Conservation (phyloP, 192 early-diverging fungal species). For the Entomortierella chlamydospora region DNA sequence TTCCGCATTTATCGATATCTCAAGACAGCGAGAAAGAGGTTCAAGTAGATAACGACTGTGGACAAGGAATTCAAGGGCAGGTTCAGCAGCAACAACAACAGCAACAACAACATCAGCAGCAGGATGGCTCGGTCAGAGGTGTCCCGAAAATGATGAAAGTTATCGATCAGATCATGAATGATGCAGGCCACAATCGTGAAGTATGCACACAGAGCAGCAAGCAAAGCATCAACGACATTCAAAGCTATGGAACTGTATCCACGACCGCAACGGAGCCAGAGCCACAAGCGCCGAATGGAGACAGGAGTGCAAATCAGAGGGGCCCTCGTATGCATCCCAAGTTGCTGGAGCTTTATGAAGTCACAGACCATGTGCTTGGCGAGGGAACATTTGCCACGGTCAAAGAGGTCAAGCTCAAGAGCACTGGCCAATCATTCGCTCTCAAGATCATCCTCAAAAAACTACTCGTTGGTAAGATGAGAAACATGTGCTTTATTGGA, state of each 20-base stretch:
- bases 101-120: neutral
- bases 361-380: conserved; percentile 62
- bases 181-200: neutral
- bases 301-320: neutral
- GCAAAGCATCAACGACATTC: neutral
- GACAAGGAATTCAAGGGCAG: neutral
- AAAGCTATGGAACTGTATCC: neutral
- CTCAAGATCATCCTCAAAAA: conserved; percentile 82
- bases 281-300: neutral
- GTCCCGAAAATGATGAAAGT: conserved; percentile 24
- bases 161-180: conserved; percentile 10
- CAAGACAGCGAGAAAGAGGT: too few species aligned
- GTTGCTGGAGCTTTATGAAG: conserved; percentile 52
- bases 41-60: too few species aligned
- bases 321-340: conserved; percentile 41
- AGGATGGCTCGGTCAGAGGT: neutral
- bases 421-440: conserved; percentile 69
- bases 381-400: conserved; percentile 73
- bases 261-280: neutral
- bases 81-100: too few species aligned
- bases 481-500: neutral
- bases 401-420: conserved; percentile 71
- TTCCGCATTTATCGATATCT: too few species aligned
- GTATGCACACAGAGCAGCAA: neutral
- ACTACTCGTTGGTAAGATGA: conserved; percentile 54